Evolutionary conservation across 2,329 filamentous ascomycete genomes (phyloP), one percentile per base, ranked within the genome.

Genomic region (Colletotrichum camelliae): DNA sequence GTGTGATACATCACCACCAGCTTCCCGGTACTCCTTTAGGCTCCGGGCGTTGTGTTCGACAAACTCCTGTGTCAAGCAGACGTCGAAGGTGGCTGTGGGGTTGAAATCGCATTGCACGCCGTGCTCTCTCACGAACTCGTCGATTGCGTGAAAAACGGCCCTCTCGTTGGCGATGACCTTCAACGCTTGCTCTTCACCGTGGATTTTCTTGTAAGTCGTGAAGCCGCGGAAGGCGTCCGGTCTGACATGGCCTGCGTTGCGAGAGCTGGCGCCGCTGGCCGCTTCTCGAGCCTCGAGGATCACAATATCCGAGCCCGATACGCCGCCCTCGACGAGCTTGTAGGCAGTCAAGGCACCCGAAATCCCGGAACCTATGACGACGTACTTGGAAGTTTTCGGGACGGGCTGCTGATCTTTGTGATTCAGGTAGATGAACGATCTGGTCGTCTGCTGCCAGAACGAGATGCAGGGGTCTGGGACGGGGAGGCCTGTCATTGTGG

Each of bases 151-250:
- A 82, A 72, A 69, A n/a, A 68, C 62, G n/a, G 52, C 52, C 29
- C 48, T 37, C 33, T 72, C 62, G 52, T 35, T 72, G 16, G 35
- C 52, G 37, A 68, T 67, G 24, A 62, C 35, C 24, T 70, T 70
- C 2, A 70, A 18, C 7, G 39, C 57, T 39, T 70, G 55, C 27
- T 70, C 57, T 27, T 62, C 35, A 7, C 39, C 67, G 24, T 70
- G 57, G 55, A 70, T 37, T 13, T 52, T 52, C 55, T 72, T 72
- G 21, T 37, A 72, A 12, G 58, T 52, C 18, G 62, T 43, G 77
- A 88, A 89, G 1, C 87, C 88, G 12, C 87, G 84, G 77, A 89
- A 89, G 0, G 87, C 87, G 77, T 89, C 82, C 74, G 85, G 85
- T 31, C 86, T 80, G 18, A 87, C 82, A 68, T 88, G 86, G 7